Evolutionary conservation across 2,329 filamentous ascomycete species (phyloP), one percentile per base, ranked within the genome.

Genomic region (Stagonosporopsis vannaccii): DNA sequence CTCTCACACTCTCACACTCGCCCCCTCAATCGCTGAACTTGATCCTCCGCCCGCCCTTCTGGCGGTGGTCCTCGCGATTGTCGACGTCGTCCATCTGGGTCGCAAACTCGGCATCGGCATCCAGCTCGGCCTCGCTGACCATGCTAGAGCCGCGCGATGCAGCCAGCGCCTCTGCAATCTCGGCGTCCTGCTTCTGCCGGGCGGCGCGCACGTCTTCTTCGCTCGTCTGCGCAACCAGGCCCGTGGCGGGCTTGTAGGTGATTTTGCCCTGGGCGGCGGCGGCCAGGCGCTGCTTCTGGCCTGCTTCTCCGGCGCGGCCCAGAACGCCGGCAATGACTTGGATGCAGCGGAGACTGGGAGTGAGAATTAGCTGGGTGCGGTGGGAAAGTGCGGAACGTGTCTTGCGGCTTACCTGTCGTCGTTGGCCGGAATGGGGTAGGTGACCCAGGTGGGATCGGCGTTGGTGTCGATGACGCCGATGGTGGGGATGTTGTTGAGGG

Each of bases 401-500:
- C 82, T 71, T 75, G 41, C 26, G 46, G 74, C 82, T 71, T 75
- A 91, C 89, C 89, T 92, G 82, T 99, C 95, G 73, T 99, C 95
- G 75, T 99, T 99, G 46, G 92, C 92, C 2, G 95, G 95, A 66
- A 99, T 97, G 13, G 91, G 90, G 74, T 99, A 99, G 4, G 95
- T 98, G 46, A 98, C 92, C 86, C 91, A 94, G 0, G 91, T 91
- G 0, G 95, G 91, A 77, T 98, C 90, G 2, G 88, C 89, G 76
- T 99, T 90, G 1, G 95, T 98, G 77, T 99, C 95, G 65, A 98
- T 90, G 55, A 99, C 84, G 42, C 94, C 95, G 69, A 99, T 95
- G 0, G 95, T 98, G 1, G 95, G 95, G 54, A 99, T 90, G 70
- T 89, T 91, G 73, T 91, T 89, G 55, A 92, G 75, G 0, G 90